Base-by-base conservation (phyloP, 1,139 yeast genomes). In the Kodamaea suecica region DNA sequence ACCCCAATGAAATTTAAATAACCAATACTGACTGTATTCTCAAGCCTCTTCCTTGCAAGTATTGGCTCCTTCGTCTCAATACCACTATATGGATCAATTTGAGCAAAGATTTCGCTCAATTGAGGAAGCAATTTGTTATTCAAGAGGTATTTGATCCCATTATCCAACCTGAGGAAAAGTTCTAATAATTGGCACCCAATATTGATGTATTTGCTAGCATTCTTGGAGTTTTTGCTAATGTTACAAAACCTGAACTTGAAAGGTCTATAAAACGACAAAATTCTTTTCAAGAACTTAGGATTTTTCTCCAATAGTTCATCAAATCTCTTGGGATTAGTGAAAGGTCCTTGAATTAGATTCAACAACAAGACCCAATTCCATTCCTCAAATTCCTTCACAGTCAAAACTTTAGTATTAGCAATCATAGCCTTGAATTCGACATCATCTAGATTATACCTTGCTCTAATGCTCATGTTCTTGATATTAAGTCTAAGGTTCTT, bases 221-320 rank as follows among this genome's bases (percentile, higher is more conserved):
- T 69, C 36, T 76, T 66, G 23, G 78, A 66, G 4, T 41, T 25
- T 13, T 41, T 42, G 8, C 51, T 30, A 9, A 63, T 68, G 12
- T 76, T 76, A 8, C 95, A 82, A 55, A 87, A 92, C 39, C 96
- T 63, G 50, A 81, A 80, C 56, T 92, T 88, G 61, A 90, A 84
- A 0, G 99, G 98, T 33, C 97, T 70, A 54, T 81, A 92, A 54
- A 92, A 94, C 3, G 95, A 84, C 50, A 90, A 60, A 21, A 92
- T 57, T 37, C 97, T 65, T 52, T 92, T 90, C 57, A 90, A 71
- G 49, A 92, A 87, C 50, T 88, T 90, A 0, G 97, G 74, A 32
- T 56, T 84, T 7, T 85, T 83, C 45, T 76, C 83, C 26, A 80
- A 67, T 0, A 84, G 66, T 42, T 92, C 98, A 21, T 87, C 95